phyloP scores from a whole-genome alignment of 202 grass and related monocot genomes.

The Carex sylvatica region DNA sequence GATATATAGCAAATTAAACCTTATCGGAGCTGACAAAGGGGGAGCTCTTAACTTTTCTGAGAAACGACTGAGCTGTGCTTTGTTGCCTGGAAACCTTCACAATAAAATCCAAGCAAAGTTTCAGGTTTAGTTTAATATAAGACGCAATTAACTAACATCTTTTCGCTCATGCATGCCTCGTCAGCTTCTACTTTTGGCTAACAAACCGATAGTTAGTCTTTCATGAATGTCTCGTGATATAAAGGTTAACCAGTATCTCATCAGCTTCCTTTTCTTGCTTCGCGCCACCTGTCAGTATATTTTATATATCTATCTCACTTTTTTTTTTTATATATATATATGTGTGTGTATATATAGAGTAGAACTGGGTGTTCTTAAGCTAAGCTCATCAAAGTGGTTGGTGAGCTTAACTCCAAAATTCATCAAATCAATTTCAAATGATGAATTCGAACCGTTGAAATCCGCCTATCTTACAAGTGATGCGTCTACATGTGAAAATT shows the following conservation, averaged over 20 bases:
- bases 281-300: not conserved
- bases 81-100: conserved; percentile 38
- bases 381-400: no score
- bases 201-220: not conserved
- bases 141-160: no score
- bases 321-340: not conserved
- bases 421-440: no score
- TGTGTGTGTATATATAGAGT: not conserved
- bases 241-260: not conserved
- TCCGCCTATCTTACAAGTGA: no score
- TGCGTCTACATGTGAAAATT: no score
- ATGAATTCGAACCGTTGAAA: no score
- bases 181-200: conserved; percentile 9
- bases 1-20: conserved; percentile 21
- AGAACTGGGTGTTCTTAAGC: no score
- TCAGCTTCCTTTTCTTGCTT: not conserved
- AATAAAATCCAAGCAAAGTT: no score
- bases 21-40: conserved; percentile 41
- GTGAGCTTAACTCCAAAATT: no score
- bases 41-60: conserved; percentile 37
- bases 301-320: not conserved
- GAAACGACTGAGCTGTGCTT: conserved; percentile 24
- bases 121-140: no score
- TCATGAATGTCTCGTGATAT: conserved; percentile 1
- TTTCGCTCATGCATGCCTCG: not conserved